Evolutionary conservation across 2,329 filamentous ascomycete species (phyloP).

Genomic region (Ophiostoma ips): DNA sequence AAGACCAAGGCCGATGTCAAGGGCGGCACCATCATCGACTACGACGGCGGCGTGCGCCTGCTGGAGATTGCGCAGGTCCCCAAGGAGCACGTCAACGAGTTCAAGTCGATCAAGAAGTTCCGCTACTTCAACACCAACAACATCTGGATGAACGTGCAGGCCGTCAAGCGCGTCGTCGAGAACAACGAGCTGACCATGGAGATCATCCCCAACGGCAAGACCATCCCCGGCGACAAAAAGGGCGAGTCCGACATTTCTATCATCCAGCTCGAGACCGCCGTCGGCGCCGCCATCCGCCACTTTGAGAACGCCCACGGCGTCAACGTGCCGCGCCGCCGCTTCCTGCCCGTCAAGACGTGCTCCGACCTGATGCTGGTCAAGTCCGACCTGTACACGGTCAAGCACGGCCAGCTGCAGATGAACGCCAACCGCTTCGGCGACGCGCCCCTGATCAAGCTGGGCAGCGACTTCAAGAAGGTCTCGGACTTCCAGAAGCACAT

Average conservation of each 20-base stretch:
- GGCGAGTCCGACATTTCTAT: conserved; percentile 96
- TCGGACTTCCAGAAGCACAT: conserved; percentile 90
- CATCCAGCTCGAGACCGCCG: conserved; percentile 95
- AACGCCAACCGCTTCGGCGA: conserved; percentile 93
- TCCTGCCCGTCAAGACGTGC: conserved; percentile 99
- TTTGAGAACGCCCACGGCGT: conserved; percentile 98
- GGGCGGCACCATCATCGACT: conserved; percentile 99
- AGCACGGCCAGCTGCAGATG: conserved; percentile 96
- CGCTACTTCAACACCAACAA: conserved; percentile 99
- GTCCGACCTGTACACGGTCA: conserved; percentile 95
- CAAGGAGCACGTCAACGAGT: conserved; percentile 99
- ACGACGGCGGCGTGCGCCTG: conserved; percentile 90
- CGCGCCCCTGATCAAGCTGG: conserved; percentile 96
- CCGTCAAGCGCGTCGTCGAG: conserved; percentile 97
- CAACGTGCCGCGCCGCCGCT: conserved; percentile 92
- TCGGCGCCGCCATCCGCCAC: conserved; percentile 95
- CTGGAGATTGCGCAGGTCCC: conserved; percentile 98
- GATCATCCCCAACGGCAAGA: conserved; percentile 99
- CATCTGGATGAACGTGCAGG: conserved; percentile 98
- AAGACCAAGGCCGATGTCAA: conserved; percentile 99
- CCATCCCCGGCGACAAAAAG: conserved; percentile 98
- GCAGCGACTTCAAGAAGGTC: conserved; percentile 99
- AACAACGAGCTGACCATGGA: conserved; percentile 98
- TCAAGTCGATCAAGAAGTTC: conserved; percentile 99
- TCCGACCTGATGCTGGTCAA: conserved; percentile 99